Conservation (phyloP, 371 early-diverging fungal genomes). For the Nosema muscidifuracis region DNA sequence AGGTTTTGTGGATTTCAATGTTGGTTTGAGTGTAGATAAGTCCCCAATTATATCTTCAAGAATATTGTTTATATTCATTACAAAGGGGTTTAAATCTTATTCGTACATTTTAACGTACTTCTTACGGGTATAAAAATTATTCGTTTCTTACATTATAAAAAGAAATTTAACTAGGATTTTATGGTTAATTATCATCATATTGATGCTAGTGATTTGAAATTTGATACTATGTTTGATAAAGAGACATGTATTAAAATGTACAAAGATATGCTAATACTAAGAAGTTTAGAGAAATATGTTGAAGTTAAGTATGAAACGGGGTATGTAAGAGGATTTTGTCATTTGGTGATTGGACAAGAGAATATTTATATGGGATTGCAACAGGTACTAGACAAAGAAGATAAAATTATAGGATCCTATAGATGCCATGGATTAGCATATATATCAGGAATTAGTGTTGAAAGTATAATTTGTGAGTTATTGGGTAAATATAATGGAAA, state of each 20-base stretch:
- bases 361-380: slow-evolving; percentile 89
- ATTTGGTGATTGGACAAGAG: slow-evolving; percentile 96
- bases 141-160: not conserved
- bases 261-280: slow-evolving; percentile 51
- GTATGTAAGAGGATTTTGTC: slow-evolving; percentile 94
- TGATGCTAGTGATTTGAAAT: not conserved
- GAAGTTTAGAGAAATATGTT: slow-evolving; percentile 47
- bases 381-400: slow-evolving; percentile 72
- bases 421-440: slow-evolving; percentile 95
- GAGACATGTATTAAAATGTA: slow-evolving; percentile 35
- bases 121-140: not conserved
- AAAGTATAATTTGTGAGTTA: slow-evolving; percentile 73
- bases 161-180: not conserved
- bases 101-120: too few relatives aligned
- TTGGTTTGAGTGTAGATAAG: not conserved
- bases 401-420: slow-evolving; percentile 90
- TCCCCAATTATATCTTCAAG: not conserved
- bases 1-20: not conserved
- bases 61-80: not conserved
- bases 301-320: slow-evolving; percentile 73
- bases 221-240: not conserved
- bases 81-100: not conserved
- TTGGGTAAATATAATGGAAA: slow-evolving; percentile 76
- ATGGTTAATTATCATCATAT: not conserved
- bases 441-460: slow-evolving; percentile 71